phyloP scores from a whole-genome alignment of 2,329 filamentous ascomycete species.

The Pseudovirgaria hyperparasitica region DNA sequence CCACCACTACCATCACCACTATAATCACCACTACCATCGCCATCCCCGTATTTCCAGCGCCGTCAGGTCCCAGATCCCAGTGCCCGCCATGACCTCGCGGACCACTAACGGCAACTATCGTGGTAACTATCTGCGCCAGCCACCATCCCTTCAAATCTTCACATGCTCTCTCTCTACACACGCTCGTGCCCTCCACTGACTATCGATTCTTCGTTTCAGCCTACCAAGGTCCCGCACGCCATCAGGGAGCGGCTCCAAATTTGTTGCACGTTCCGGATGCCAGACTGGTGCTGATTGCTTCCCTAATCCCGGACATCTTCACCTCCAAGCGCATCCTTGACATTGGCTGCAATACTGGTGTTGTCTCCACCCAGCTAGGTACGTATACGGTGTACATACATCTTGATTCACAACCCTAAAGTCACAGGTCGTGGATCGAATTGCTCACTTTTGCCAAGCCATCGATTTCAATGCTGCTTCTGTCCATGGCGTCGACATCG shows the following conservation, averaged over 20 bases:
- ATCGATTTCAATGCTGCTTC: slow-evolving; percentile 23
- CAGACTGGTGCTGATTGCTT: slow-evolving; percentile 19
- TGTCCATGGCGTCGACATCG: slow-evolving; percentile 27
- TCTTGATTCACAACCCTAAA: slow-evolving; percentile 13
- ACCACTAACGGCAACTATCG: slow-evolving; percentile 20
- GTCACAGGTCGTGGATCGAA: too few species aligned
- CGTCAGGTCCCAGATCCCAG: too few species aligned
- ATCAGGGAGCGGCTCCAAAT: slow-evolving; percentile 16
- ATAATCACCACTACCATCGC: too few species aligned
- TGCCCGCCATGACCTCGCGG: too few species aligned
- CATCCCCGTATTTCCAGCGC: too few species aligned
- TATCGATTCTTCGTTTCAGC: too few species aligned
- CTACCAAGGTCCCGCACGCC: slow-evolving; percentile 23
- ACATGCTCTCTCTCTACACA: too few species aligned
- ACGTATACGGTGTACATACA: slow-evolving; percentile 14
- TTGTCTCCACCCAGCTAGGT: slow-evolving; percentile 25
- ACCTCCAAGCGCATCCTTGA: slow-evolving; percentile 23
- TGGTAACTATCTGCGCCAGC: slow-evolving; percentile 4
- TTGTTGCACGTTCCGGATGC: slow-evolving; percentile 24
- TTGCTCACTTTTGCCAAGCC: slow-evolving; percentile 20
- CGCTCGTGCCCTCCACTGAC: too few species aligned
- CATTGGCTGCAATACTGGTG: slow-evolving; percentile 27
- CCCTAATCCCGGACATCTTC: slow-evolving; percentile 21
- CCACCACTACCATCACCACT: too few species aligned
- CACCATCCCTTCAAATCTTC: slow-evolving; percentile 1